Base-by-base conservation (phyloP, 164 flowering plant species). In the Nymphaea colorata region DNA sequence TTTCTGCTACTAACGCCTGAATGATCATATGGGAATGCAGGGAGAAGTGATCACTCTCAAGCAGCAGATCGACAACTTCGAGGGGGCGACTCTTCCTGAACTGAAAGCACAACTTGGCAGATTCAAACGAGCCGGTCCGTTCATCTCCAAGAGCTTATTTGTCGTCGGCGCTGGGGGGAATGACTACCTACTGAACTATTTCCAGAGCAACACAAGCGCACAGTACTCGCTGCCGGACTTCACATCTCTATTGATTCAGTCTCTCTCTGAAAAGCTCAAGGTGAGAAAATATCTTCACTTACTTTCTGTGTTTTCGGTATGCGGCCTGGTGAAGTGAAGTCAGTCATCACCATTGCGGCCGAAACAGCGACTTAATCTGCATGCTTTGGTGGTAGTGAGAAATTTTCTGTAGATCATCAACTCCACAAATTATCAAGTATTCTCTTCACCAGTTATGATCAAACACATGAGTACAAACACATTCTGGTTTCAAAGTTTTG, bases 11-110 rank as follows among this genome's bases (percentile, higher is more conserved):
- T 1, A 25, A 25, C 1, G 36, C 1, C 36, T 25, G 36, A 25
- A 25, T 0, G 36, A 25, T 25, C 36, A 25, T 25, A 25, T 25
- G 0, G 57, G 57, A 15, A 51, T 8, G 57, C 57, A 51, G 57
- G 57, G 57, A 15, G 14, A 8, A 3, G 57, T 51, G 12, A 51
- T 51, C 57, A 17, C 64, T 17, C 64, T 61, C 16, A 61, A 61
- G 25, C 64, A 61, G 42, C 64, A 61, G 42, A 61, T 61, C 17
- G 42, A 61, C 10, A 61, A 61, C 64, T 61, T 61, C 64, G 64
- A 17, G 64, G n/a, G 3, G 42, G 18, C 42, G 64, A 61, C 64
- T 6, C 42, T 61, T 4, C 64, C 64, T 2, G 41, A 61, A 61
- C 42, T 11, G 64, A 17, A 61, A 41, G 25, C 64, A 61, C 64